A percentile compares a stretch with the other conserved stretches of the same genome.
Evolutionary conservation across 2,329 filamentous ascomycete species (phyloP).

Genomic region (Aschersonia sp.): DNA sequence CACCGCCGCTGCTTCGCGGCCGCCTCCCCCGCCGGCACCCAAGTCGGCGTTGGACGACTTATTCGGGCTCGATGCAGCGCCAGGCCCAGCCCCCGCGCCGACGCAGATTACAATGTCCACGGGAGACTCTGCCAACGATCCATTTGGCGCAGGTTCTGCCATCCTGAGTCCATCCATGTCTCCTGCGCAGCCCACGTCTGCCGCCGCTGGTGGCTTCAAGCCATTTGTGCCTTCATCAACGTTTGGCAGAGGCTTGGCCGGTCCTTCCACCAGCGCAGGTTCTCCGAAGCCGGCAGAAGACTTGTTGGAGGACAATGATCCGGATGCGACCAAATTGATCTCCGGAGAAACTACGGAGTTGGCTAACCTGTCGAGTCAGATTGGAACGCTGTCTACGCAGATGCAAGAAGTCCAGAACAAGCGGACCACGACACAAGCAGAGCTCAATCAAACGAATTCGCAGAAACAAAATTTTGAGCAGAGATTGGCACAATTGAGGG

Average conservation of each 20-base stretch:
- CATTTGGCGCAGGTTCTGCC: conserved; percentile 40
- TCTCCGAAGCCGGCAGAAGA: conserved; percentile 48
- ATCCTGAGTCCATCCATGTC: conserved; percentile 34
- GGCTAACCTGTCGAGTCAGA: conserved; percentile 91
- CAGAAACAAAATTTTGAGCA: conserved; percentile 92
- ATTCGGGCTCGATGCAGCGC: conserved; percentile 65
- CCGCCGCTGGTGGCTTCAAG: conserved; percentile 51
- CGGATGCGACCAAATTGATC: conserved; percentile 74
- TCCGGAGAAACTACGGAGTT: conserved; percentile 83
- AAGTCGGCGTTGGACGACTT: conserved; percentile 86
- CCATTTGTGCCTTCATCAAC: conserved; percentile 86
- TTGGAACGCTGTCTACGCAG: conserved; percentile 78
- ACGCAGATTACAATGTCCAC: conserved; percentile 52
- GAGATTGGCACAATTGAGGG: conserved; percentile 70
- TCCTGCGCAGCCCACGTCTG: conserved; percentile 29
- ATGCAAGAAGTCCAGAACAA: conserved; percentile 88
- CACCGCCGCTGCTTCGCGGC: conserved; percentile 21
- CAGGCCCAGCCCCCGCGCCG: conserved; percentile 35
- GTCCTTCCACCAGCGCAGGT: conserved; percentile 56
- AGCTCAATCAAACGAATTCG: conserved; percentile 63
- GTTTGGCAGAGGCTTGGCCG: conserved; percentile 71
- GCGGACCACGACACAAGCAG: conserved; percentile 62
- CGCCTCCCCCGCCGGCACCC: conserved; percentile 33
- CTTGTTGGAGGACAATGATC: conserved; percentile 78
- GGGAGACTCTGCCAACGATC: conserved; percentile 56